These are phyloP conservation scores for Teratosphaeria pseudoeucalypti DNA, from an alignment of 2,329 filamentous ascomycete species.

Conservation along the genomic window DNA sequence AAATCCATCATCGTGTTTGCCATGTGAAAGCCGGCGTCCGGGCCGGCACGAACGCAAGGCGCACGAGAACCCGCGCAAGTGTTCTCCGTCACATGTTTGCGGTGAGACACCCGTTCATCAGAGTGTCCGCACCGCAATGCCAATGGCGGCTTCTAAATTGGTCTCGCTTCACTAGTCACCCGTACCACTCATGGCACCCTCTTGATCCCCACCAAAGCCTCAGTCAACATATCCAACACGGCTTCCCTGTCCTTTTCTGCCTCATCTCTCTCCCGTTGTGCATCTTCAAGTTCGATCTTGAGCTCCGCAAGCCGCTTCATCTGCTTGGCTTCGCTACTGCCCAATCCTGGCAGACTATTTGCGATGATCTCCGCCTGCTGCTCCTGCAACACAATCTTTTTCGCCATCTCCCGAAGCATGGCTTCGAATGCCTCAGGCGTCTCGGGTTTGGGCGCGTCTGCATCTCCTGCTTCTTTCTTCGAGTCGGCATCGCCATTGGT, in stretches of 20 bases:
- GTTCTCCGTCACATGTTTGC: not conserved
- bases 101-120: not conserved
- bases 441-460: conserved; percentile 47
- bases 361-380: conserved; percentile 75
- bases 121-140: not conserved
- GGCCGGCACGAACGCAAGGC: not conserved
- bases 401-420: conserved; percentile 61
- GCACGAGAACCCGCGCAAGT: not conserved
- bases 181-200: not conserved
- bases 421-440: conserved; percentile 54
- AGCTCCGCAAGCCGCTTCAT: conserved; percentile 45
- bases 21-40: not conserved
- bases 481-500: conserved; percentile 10
- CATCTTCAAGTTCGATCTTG: conserved; percentile 32
- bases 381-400: conserved; percentile 67
- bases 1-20: not conserved
- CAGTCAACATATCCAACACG: conserved; percentile 36
- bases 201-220: conserved; percentile 11
- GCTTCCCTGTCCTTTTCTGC: conserved; percentile 33
- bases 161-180: not conserved
- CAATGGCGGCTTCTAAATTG: not conserved
- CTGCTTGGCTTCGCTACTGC: conserved; percentile 69
- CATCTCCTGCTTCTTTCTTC: conserved; percentile 8
- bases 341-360: conserved; percentile 62
- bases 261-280: conserved; percentile 31